Evolutionary conservation across 805 yeast species (phyloP), one percentile per base, ranked within the genome.

Genomic region (Ascoidea tarda): DNA sequence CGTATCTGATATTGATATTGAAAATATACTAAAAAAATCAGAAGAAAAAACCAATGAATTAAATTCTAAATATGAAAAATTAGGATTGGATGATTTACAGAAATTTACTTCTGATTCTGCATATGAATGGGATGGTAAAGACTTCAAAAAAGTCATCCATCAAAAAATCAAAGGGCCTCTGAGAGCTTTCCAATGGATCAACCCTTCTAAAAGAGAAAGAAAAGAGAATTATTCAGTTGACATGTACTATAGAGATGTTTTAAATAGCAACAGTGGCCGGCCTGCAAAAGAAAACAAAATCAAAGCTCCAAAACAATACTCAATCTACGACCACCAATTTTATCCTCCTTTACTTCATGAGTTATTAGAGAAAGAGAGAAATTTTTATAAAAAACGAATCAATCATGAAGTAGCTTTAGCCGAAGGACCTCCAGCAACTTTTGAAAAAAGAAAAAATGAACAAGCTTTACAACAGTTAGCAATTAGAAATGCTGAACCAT

Each of bases 81-180:
- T 93, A 42, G 98, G 98, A 6, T 70, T 93, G 33, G 98, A 93
- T 65, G 99, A 93, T 63, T 72, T 93, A 50, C 97, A 91, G 63
- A 87, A 87, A 63, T 90, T 90, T 61, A 84, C 93, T 8, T 84
- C 88, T 6, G 95, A 88, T 58, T 83, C 84, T 31, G 82, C 89
- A 0, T 91, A 91, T 66, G 96, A 90, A 66, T 91, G 99, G 99
- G 89, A 93, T 62, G 99, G 99, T 16, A 89, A 91, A 55, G 44
- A 38, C 44, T 38, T 38, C 44, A 78, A 80, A 59, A 8, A 71
- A 67, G 54, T 71, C 48, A 54, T 49, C 33, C 55, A 59, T 47
- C 59, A 63, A 33, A 60, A 62, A 52, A 57, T 58, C 42, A 60
- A 63, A 28, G 54, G 54, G 45, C 60, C 59, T 16, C 52, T 21